Evolutionary conservation across 2,329 filamentous ascomycete genomes (phyloP).

Genomic region (Nemania sp.): DNA sequence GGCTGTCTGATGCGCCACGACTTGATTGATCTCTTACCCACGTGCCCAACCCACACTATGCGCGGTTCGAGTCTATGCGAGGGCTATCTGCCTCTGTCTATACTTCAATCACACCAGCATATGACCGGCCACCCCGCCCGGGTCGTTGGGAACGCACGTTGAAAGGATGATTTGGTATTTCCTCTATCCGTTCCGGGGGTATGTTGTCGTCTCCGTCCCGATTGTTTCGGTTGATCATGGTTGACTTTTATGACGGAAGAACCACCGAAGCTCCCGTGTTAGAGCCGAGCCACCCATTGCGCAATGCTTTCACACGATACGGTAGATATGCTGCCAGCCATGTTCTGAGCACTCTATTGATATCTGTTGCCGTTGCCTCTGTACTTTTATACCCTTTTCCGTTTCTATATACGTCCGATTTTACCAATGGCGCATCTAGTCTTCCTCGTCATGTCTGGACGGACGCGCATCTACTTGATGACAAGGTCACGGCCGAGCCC

Average conservation of each 20-base stretch:
- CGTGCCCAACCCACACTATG: constrained; percentile 29
- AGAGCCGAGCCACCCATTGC: constrained; percentile 65
- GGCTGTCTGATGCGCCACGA: constrained; percentile 22
- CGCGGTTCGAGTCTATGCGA: constrained; percentile 25
- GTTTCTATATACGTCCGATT: constrained; percentile 73
- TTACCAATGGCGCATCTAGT: constrained; percentile 70
- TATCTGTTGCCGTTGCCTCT: constrained; percentile 72
- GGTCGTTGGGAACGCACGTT: constrained; percentile 23
- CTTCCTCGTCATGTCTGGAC: constrained; percentile 83
- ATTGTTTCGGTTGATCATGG: constrained; percentile 2
- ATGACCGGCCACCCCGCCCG: constrained; percentile 16
- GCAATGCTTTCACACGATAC: constrained; percentile 67
- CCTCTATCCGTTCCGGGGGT: constrained; percentile 77
- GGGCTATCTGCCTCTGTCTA: constrained; percentile 27
- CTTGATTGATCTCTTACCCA: constrained; percentile 13
- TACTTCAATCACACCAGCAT: constrained; percentile 6
- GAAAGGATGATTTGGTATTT: constrained; percentile 73
- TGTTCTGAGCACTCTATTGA: constrained; percentile 72
- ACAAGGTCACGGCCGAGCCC: constrained; percentile 53
- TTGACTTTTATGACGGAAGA: constrained; percentile 47
- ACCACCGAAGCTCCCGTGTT: constrained; percentile 75
- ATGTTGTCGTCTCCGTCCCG: constrained; percentile 42
- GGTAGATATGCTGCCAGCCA: constrained; percentile 71
- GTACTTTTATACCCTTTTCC: constrained; percentile 74
- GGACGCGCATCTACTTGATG: constrained; percentile 65